Conservation (phyloP, 2,329 filamentous ascomycete species). For the Cytospora chrysosperma region DNA sequence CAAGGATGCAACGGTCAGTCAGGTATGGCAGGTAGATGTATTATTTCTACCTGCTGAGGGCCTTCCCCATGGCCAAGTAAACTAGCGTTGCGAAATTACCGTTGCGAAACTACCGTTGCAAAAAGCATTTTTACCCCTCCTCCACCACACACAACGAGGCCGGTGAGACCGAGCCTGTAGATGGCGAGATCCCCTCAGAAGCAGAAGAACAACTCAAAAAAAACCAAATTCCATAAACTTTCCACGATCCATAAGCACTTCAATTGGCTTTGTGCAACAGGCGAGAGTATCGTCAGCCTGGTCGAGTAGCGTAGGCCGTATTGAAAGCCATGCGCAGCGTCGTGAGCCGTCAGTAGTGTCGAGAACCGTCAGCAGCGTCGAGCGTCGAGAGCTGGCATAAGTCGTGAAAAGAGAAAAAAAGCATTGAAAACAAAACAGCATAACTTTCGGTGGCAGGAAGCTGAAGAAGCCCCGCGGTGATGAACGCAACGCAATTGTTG, state of each 20-base stretch:
- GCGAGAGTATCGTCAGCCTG: not conserved
- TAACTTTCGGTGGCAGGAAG: not conserved
- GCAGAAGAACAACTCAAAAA: not conserved
- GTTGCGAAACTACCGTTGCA: not conserved
- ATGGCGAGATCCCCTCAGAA: not conserved
- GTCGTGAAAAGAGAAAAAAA: not conserved
- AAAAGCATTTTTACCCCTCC: not conserved
- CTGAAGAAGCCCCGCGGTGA: not conserved
- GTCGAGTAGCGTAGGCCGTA: not conserved
- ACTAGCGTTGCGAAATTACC: not conserved
- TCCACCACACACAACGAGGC: not conserved
- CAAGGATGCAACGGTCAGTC: not conserved
- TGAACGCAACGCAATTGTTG: not conserved
- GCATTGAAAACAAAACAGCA: not conserved
- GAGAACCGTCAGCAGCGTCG: not conserved
- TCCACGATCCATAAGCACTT: not conserved
- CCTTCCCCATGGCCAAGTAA: not conserved
- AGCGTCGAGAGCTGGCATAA: not conserved
- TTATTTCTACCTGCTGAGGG: not conserved
- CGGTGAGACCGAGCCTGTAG: not conserved
- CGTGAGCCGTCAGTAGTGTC: not conserved
- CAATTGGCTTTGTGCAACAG: not conserved
- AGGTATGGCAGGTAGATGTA: not conserved
- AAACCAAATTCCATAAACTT: not conserved
- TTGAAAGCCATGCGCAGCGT: not conserved